Evolutionary conservation across 352 stramenopile genomes (phyloP).

Genomic region (Globisporangium irregulare): DNA sequence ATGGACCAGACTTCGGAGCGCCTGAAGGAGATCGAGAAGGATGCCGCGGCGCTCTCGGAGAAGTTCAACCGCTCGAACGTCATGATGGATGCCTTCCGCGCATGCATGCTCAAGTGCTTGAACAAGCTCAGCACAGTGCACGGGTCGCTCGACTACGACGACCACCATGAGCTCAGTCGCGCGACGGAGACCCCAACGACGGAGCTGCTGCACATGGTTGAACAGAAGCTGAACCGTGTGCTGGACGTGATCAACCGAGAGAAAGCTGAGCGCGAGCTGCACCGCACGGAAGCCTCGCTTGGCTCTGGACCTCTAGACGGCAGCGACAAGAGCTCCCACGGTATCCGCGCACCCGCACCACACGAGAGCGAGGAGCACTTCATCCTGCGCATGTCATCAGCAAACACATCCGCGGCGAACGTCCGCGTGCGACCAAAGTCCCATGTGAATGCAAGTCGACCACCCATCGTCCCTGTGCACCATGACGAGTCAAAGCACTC

Average conservation of each 20-base stretch:
- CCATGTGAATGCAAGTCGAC: conserved; percentile 26
- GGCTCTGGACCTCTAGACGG: conserved; percentile 5
- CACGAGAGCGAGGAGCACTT: conserved; percentile 83
- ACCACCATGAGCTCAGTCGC: conserved; percentile 65
- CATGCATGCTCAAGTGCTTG: conserved; percentile 81
- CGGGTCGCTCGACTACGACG: conserved; percentile 69
- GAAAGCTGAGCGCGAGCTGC: conserved; percentile 75
- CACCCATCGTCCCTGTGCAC: conserved; percentile 18
- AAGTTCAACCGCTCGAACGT: conserved; percentile 76
- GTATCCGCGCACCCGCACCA: conserved; percentile 50
- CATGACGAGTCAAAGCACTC: conserved; percentile 26
- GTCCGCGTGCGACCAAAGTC: conserved; percentile 78
- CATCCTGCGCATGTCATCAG: conserved; percentile 76
- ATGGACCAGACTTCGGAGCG: conserved; percentile 81
- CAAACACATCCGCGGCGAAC: conserved; percentile 62
- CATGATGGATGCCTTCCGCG: conserved; percentile 78
- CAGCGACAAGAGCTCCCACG: conserved; percentile 35
- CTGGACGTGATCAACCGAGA: conserved; percentile 83
- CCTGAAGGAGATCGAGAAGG: conserved; percentile 84
- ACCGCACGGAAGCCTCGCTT: conserved; percentile 56
- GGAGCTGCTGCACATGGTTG: conserved; percentile 73
- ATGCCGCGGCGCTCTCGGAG: conserved; percentile 58
- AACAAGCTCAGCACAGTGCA: conserved; percentile 71
- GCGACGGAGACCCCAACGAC: conserved; percentile 66
- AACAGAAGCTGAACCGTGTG: conserved; percentile 81